Percentiles rank a stretch among this genome's conserved stretches.
These are phyloP conservation scores for Mortierella sp. DNA, from an alignment of 371 early-diverging fungal genomes.

Conservation along the genomic window DNA sequence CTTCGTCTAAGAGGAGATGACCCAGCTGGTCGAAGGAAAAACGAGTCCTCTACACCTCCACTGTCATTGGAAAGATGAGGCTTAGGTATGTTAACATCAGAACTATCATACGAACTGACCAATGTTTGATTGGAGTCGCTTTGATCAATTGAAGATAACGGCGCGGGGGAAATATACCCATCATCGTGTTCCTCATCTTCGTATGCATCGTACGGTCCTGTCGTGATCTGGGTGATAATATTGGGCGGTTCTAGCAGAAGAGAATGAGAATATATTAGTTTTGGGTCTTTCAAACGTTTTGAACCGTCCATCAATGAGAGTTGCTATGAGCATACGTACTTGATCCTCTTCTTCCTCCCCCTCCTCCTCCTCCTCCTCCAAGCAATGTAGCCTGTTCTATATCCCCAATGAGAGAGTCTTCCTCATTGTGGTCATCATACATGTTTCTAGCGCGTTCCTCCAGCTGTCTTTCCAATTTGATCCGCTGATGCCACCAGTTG, in stretches of 20 bases:
- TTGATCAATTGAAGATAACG: conserved; percentile 33
- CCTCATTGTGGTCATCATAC: conserved; percentile 16
- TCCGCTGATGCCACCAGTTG: conserved; percentile 60
- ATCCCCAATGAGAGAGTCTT: background rate
- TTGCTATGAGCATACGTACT: conserved; percentile 10
- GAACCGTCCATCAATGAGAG: background rate
- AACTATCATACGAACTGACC: conserved; percentile 23
- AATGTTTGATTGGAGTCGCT: conserved; percentile 39
- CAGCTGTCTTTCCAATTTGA: conserved; percentile 4
- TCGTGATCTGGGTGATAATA: conserved; percentile 24
- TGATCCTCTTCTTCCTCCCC: background rate
- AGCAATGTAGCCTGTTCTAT: conserved; percentile 27
- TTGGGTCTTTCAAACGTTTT: background rate
- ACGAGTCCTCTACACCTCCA: conserved; percentile 44
- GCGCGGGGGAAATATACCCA: conserved; percentile 45
- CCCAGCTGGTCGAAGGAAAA: conserved; percentile 40
- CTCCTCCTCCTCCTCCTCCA: background rate
- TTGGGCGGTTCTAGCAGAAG: conserved; percentile 21
- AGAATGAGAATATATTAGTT: background rate
- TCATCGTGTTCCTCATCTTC: conserved; percentile 57
- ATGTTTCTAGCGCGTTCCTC: conserved; percentile 35
- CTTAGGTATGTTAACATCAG: conserved; percentile 36
- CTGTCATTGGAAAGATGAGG: conserved; percentile 40
- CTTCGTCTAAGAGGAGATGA: conserved; percentile 31
- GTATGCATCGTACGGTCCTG: conserved; percentile 49